These are phyloP conservation scores for Polychytrium aggregatum DNA, from an alignment of 192 early-diverging fungal genomes.

Conservation along the genomic window DNA sequence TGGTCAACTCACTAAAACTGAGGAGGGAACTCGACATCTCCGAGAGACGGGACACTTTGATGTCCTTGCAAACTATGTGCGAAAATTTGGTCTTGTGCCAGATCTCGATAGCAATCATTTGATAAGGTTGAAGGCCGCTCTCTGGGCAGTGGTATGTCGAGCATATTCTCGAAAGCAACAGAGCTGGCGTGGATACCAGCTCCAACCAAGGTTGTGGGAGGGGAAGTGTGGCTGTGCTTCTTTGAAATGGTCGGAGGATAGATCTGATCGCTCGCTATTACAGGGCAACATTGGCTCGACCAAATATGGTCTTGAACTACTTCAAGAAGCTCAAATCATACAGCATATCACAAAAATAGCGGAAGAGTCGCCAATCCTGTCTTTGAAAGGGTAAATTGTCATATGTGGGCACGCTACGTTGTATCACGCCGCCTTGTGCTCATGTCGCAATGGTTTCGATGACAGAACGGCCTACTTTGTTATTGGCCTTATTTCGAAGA, in stretches of 20 bases:
- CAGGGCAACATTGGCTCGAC: constrained; percentile 70
- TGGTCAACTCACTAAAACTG: constrained; percentile 64
- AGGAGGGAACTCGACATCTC: constrained; percentile 56
- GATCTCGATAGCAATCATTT: constrained; percentile 15
- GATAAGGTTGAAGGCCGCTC: constrained; percentile 54
- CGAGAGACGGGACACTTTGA: constrained; percentile 54
- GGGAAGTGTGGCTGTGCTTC: background rate
- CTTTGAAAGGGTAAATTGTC: constrained; percentile 56
- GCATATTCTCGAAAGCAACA: no score
- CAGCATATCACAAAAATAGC: constrained; percentile 61
- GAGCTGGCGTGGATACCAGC: constrained; percentile 2
- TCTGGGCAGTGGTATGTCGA: constrained; percentile 66
- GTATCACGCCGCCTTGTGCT: background rate
- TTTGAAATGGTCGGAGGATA: no score
- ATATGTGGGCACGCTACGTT: background rate
- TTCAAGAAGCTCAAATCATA: constrained; percentile 60
- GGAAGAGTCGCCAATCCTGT: constrained; percentile 51
- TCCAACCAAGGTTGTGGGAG: background rate
- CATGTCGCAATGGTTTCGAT: constrained; percentile 1
- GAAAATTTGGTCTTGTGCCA: constrained; percentile 32
- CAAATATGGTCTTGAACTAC: constrained; percentile 50
- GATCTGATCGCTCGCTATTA: no score
- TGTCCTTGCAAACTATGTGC: constrained; percentile 47
- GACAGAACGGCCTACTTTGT: constrained; percentile 64
- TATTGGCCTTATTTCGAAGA: constrained; percentile 59